Conservation (phyloP, 164 flowering plant genomes). For the Vitis amurensis region DNA sequence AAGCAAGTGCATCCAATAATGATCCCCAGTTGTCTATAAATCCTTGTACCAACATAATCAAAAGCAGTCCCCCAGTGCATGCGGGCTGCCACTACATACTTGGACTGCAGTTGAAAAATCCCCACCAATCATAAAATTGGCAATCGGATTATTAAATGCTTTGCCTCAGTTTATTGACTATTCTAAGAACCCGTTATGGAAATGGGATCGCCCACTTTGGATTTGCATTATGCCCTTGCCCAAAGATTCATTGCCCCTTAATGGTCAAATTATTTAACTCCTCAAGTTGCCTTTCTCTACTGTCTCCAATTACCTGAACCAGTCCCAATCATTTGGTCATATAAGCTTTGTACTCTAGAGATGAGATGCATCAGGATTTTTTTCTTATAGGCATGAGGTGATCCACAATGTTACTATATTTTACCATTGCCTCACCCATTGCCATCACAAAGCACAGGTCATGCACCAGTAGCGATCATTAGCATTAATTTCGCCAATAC, state of each 20-base stretch:
- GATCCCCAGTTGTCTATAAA: too few species aligned
- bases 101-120: not conserved
- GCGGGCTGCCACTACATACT: too few species aligned
- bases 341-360: not conserved
- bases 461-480: not conserved
- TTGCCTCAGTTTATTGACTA: not conserved
- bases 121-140: not conserved
- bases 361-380: too few species aligned
- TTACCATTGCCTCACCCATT: not conserved
- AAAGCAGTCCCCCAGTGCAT: too few species aligned
- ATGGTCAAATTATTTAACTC: not conserved
- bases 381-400: too few species aligned
- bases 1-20: too few species aligned
- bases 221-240: not conserved
- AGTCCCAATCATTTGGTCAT: not conserved
- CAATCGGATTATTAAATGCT: not conserved
- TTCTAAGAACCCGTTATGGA: not conserved
- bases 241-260: not conserved
- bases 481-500: not conserved
- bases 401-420: too few species aligned
- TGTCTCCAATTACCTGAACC: too few species aligned
- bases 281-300: not conserved
- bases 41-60: too few species aligned
- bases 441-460: not conserved
- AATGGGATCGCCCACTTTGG: not conserved